These are phyloP conservation scores for Kuraishia molischiana DNA, from an alignment of 805 yeast genomes.

Conservation along the genomic window DNA sequence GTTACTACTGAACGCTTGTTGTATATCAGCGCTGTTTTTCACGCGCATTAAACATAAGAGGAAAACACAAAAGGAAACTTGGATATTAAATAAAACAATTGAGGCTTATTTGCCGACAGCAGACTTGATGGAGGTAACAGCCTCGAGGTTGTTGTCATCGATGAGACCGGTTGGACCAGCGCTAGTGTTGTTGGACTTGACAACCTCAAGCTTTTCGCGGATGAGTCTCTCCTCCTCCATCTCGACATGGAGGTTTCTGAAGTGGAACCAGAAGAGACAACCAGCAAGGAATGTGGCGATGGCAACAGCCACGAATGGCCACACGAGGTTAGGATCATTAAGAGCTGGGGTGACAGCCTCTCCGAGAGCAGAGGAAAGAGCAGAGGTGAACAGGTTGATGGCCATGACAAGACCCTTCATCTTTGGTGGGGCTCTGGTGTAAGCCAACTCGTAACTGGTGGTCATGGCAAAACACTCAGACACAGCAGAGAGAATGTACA, in stretches of 20 bases:
- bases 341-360: conserved; percentile 28
- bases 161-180: background rate
- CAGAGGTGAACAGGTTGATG: conserved; percentile 25
- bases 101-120: background rate
- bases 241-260: conserved; percentile 1
- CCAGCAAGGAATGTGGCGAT: conserved; percentile 27
- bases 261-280: conserved; percentile 13
- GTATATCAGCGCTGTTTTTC: no score
- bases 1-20: no score
- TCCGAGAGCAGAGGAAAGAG: conserved; percentile 31
- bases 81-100: no score
- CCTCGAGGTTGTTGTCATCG: background rate
- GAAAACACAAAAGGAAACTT: no score
- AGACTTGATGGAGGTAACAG: background rate
- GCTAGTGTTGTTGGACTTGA: background rate
- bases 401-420: conserved; percentile 45
- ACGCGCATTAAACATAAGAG: no score
- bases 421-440: conserved; percentile 38
- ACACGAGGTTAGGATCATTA: conserved; percentile 29
- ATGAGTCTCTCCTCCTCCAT: background rate
- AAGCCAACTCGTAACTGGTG: conserved; percentile 45
- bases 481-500: conserved; percentile 34
- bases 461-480: conserved; percentile 44
- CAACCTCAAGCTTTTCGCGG: background rate
- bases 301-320: conserved; percentile 31